A percentile compares a stretch with the other conserved stretches of the same genome.
These are phyloP conservation scores for Cladophialophora yegresii DNA, from an alignment of 2,329 filamentous ascomycete genomes.

Conservation along the genomic window DNA sequence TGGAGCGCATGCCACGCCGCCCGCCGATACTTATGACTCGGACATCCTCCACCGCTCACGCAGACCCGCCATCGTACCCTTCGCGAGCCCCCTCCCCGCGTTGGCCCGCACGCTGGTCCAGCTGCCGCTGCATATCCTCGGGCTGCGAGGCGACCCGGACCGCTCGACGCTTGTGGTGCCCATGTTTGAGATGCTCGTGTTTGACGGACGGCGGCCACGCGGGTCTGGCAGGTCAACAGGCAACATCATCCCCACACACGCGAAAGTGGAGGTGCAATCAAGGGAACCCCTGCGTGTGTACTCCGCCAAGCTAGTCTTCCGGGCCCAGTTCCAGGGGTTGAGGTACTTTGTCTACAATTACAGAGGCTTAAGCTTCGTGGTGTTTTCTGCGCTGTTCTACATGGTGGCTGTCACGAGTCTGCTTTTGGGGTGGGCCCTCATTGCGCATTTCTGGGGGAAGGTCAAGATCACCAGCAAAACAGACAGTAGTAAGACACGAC, in stretches of 20 bases:
- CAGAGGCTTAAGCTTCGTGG: slow-evolving; percentile 66
- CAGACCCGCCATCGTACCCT: slow-evolving; percentile 77
- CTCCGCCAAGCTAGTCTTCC: slow-evolving; percentile 65
- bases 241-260: slow-evolving; percentile 55
- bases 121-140: slow-evolving; percentile 32
- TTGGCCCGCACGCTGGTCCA: slow-evolving; percentile 28
- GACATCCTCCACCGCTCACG: slow-evolving; percentile 61
- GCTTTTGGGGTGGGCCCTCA: slow-evolving; percentile 62
- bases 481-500: neutral
- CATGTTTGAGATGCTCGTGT: slow-evolving; percentile 73
- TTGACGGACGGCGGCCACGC: slow-evolving; percentile 43
- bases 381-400: slow-evolving; percentile 77
- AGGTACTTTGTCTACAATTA: slow-evolving; percentile 83
- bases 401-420: slow-evolving; percentile 69
- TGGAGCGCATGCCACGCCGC: too few species aligned
- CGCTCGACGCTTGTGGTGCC: slow-evolving; percentile 64
- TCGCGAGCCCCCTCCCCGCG: slow-evolving; percentile 73
- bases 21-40: too few species aligned
- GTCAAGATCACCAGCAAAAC: neutral
- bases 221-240: too few species aligned
- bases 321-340: slow-evolving; percentile 73
- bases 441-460: slow-evolving; percentile 42
- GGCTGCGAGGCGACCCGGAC: slow-evolving; percentile 56
- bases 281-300: slow-evolving; percentile 65
- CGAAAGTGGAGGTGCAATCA: slow-evolving; percentile 70